Evolutionary conservation across 208 protist species (phyloP).

Genomic region (Porcisia hertigi): DNA sequence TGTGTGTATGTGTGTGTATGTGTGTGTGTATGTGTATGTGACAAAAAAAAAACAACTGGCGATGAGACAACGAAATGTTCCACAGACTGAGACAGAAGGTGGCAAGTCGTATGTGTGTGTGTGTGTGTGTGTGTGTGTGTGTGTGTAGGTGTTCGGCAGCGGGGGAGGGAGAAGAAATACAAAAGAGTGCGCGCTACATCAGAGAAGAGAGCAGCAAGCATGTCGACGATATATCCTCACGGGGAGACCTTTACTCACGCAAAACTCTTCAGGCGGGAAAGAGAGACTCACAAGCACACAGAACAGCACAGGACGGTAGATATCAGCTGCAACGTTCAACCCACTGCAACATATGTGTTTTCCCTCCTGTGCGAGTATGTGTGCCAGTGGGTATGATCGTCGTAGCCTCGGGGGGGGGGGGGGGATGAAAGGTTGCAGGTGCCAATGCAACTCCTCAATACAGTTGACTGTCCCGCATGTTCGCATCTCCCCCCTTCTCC

Average conservation of each 20-base stretch:
- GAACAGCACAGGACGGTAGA: no score
- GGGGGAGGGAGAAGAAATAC: background rate
- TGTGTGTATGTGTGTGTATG: slow-evolving; percentile 16
- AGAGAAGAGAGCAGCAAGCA: background rate
- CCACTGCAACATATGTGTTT: background rate
- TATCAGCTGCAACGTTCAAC: background rate
- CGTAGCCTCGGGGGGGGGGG: background rate
- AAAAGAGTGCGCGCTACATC: background rate
- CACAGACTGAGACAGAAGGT: background rate
- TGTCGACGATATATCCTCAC: no score
- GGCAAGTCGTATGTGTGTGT: background rate
- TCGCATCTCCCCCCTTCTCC: no score
- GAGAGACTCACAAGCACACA: no score
- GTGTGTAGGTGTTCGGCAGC: background rate
- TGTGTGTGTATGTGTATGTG: background rate
- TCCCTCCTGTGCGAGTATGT: no score
- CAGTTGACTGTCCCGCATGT: background rate
- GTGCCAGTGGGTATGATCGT: background rate
- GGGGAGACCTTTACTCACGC: no score
- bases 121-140: background rate
- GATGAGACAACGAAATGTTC: background rate
- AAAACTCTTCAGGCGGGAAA: no score
- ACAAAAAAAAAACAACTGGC: background rate
- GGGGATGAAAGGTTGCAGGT: background rate
- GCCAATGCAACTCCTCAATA: background rate